Evolutionary conservation across 805 yeast species (phyloP).

Genomic region (Schwanniomyces pseudopolymorphus): DNA sequence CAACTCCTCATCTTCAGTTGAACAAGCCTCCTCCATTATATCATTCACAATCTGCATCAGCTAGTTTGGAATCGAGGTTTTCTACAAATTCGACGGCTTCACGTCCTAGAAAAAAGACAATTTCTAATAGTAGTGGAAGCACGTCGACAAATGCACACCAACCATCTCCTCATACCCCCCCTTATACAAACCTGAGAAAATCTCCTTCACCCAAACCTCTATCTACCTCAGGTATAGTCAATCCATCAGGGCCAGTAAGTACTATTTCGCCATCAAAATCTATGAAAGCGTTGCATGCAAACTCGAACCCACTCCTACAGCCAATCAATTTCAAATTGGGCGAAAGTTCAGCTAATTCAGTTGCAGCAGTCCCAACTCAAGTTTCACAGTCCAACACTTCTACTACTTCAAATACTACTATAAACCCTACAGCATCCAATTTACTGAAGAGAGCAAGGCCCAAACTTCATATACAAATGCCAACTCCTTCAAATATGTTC

Average conservation of each 20-base stretch:
- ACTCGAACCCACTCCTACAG: slow-evolving; percentile 48
- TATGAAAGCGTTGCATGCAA: slow-evolving; percentile 52
- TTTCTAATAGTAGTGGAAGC: slow-evolving; percentile 33
- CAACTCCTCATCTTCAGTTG: slow-evolving; percentile 21
- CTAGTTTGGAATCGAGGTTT: slow-evolving; percentile 31
- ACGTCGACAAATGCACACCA: slow-evolving; percentile 24
- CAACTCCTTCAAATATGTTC: slow-evolving; percentile 53
- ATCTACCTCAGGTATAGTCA: slow-evolving; percentile 15
- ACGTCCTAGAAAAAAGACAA: slow-evolving; percentile 39
- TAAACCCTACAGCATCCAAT: background rate
- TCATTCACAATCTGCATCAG: slow-evolving; percentile 46
- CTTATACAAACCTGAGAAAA: slow-evolving; percentile 38
- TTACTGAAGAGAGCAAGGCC: slow-evolving; percentile 46
- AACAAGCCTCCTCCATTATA: slow-evolving; percentile 44
- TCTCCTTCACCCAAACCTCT: slow-evolving; percentile 40
- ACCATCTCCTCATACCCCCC: slow-evolving; percentile 32
- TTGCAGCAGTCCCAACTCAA: background rate
- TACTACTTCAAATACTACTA: background rate
- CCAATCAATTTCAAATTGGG: slow-evolving; percentile 50
- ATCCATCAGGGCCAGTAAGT: slow-evolving; percentile 12
- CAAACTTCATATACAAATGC: slow-evolving; percentile 70
- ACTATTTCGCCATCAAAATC: slow-evolving; percentile 39
- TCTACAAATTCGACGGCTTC: slow-evolving; percentile 17
- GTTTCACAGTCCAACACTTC: background rate
- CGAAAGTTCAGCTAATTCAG: background rate